Base-by-base conservation (phyloP, 257 asterid species). In the Striga asiatica region DNA sequence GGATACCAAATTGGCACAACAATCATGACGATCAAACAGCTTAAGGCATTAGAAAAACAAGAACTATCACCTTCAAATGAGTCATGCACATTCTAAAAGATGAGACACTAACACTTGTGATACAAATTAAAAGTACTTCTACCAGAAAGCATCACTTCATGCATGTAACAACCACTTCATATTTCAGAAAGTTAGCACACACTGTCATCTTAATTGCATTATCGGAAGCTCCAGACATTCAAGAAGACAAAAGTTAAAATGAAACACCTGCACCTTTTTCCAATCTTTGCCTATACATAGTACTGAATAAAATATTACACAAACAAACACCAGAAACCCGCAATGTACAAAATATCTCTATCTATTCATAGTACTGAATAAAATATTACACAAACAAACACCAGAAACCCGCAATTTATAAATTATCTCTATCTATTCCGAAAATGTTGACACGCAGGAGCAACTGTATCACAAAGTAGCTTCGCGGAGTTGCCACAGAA, bases 391-490 rank as follows among this genome's bases (percentile, higher is more conserved):
- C 12, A 5, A 35, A 23, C 8, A 28, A 18, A 47, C 53, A 28
- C 23, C 66, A 41, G 19, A 19, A 28, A 29, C 28, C 7, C 46
- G 34, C 5, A 16, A 14, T 27, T 11, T 9, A 4, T 56, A 39
- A 11, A 13, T 18, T 46, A 19, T 16, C 23, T 23, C 21, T 12
- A 18, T 48, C 49, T 12, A 41, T 50, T 17, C 21, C 16, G 6
- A 17, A 50, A 56, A 23, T 18, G 9, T 13, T 31, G 11, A 1
- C 18, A 3, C 42, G 50, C 28, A 14, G 18, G 66, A 19, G 35
- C 46, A 42, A 11, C 52, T n/a, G n/a, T 34, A 28, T 14, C 21
- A 60, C 53, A 66, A 62, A 27, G 50, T 57, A 42, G 54, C 2
- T 37, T 23, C n/a, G n/a, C n/a, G n/a, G n/a, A n/a, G n/a, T n/a